These are phyloP conservation scores for Beverwykella pulmonaria DNA, from an alignment of 495 filamentous ascomycete genomes.

Conservation along the genomic window DNA sequence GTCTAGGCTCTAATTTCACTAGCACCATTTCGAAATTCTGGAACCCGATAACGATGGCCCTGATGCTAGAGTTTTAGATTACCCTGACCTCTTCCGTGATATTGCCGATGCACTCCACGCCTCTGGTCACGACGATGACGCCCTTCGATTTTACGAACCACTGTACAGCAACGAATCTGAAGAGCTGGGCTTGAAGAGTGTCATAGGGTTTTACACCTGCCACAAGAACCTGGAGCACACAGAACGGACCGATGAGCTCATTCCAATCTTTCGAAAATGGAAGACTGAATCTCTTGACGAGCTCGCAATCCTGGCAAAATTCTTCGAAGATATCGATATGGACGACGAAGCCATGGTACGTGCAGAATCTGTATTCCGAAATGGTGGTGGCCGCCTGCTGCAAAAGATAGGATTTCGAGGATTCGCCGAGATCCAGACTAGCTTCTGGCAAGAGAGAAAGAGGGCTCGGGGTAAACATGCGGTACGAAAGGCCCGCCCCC, in stretches of 20 bases:
- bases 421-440: constrained; percentile 4
- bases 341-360: constrained; percentile 61
- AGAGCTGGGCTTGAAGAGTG: constrained; percentile 61
- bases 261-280: constrained; percentile 65
- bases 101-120: constrained; percentile 69
- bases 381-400: constrained; percentile 8
- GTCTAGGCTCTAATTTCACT: constrained; percentile 13
- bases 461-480: constrained; percentile 3
- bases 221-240: constrained; percentile 64
- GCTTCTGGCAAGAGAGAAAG: not conserved
- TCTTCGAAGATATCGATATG: constrained; percentile 73
- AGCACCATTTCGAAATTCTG: constrained; percentile 67
- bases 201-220: constrained; percentile 74
- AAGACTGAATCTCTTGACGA: constrained; percentile 70
- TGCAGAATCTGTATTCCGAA: constrained; percentile 16
- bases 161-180: constrained; percentile 58
- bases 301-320: constrained; percentile 72
- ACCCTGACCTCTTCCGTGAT: constrained; percentile 75
- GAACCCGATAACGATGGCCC: constrained; percentile 58
- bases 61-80: constrained; percentile 59
- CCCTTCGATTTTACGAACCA: constrained; percentile 73
- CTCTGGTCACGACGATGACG: constrained; percentile 58
- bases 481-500: constrained; percentile 1
- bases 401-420: constrained; percentile 5
- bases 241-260: constrained; percentile 63